phyloP scores from a whole-genome alignment of 345 rosid species.

The Heritiera littoralis region DNA sequence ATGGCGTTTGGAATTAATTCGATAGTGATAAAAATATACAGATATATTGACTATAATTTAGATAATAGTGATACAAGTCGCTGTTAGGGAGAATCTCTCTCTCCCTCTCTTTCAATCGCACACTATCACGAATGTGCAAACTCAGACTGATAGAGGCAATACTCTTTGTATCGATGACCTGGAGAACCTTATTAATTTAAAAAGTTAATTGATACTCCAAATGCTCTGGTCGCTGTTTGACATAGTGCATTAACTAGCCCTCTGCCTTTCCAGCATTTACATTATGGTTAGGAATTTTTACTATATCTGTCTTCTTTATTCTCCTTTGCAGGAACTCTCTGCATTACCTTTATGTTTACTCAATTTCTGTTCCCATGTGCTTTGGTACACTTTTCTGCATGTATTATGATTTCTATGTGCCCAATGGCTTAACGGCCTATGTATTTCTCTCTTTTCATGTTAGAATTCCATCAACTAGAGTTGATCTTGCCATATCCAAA shows the following conservation, averaged over 20 bases:
- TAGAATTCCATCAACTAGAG: neutral
- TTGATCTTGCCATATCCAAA: neutral
- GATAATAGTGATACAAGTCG: neutral
- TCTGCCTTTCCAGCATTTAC: neutral
- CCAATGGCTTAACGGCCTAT: neutral
- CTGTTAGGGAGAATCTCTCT: neutral
- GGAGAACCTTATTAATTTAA: no score
- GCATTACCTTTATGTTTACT: neutral
- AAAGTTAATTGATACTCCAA: neutral
- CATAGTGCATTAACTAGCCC: neutral
- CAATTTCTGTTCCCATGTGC: neutral
- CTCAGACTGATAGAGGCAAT: neutral
- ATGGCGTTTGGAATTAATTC: neutral
- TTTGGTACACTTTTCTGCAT: neutral
- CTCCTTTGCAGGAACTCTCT: neutral
- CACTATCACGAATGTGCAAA: neutral
- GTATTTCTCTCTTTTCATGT: slow-evolving; percentile 6
- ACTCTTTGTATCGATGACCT: neutral
- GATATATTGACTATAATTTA: neutral
- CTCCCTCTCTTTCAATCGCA: neutral
- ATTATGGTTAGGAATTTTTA: neutral
- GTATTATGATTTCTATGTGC: neutral
- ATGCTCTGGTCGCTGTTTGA: neutral
- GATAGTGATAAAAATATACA: neutral
- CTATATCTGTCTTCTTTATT: neutral